Base-by-base conservation (phyloP, 1,139 yeast species). In the Nakaseomyces bracarensis region DNA sequence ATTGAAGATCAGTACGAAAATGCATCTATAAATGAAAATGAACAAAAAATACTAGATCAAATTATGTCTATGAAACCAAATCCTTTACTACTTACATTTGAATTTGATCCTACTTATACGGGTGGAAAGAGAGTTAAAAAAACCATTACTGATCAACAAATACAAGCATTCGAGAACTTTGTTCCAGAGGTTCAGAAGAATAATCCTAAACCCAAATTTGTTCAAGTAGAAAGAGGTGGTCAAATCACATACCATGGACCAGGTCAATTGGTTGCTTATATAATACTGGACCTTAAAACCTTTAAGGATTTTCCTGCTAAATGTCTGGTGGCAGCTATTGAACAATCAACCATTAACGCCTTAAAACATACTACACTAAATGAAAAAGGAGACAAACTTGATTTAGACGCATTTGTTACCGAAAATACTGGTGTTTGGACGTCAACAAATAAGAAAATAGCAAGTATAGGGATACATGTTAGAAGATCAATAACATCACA, bases 191-290 rank as follows among this genome's bases (percentile, higher is more conserved):
- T 5, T 3, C 51, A 45, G 61, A 61, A 30, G 68, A 67, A 6
- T 74, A 75, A 53, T 35, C 47, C 44, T 19, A 41, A 23, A 29
- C 59, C 65, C 21, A 70, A 72, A 40, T 84, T 77, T 55, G 74
- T 79, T 21, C 94, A 85, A 54, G 74, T 93, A 0, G 79, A 78
- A 46, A 70, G 99, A 47, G 99, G 99, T n/a, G 99, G 99, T 0
- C 95, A 91, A 59, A 78, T 91, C 1, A 91, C 98, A 0, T 93
- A 86, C 72, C 99, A 93, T 65, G 97, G 97, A 0, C 81, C 89
- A 2, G 98, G 98, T 0, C 99, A 93, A 62, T 62, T 87, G 36
- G 96, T 89, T 3, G 79, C 86, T 2, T 93, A 89, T 57, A 79
- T 93, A 14, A 72, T 93, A 2, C 47, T 93, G 36, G 96, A 91